Percentiles rank a stretch among this genome's conserved stretches.
Evolutionary conservation across 1,139 yeast genomes (phyloP).

Genomic region (Blastobotrys arbuscula): DNA sequence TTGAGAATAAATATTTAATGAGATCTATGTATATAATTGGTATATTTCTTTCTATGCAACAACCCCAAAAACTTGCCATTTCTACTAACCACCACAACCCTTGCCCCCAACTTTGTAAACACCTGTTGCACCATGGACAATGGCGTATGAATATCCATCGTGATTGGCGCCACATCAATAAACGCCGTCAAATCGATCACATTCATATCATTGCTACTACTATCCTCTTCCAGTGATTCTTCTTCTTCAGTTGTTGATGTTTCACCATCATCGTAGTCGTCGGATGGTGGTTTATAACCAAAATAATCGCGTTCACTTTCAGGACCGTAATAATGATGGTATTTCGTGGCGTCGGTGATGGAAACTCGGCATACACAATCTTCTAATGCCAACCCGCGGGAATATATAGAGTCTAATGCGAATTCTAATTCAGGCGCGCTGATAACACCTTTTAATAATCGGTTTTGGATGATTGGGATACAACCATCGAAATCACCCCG

Average conservation of each 20-base stretch:
- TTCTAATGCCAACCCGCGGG: slow-evolving; percentile 18
- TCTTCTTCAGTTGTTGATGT: background rate
- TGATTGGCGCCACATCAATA: slow-evolving; percentile 48
- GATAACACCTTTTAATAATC: slow-evolving; percentile 44
- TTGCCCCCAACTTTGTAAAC: slow-evolving; percentile 50
- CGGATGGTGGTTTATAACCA: background rate
- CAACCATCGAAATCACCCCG: slow-evolving; percentile 51
- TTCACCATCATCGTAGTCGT: slow-evolving; percentile 4
- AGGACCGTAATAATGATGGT: slow-evolving; percentile 20
- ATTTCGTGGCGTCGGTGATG: slow-evolving; percentile 19
- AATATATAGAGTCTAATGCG: slow-evolving; percentile 42
- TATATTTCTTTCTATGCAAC: slow-evolving; percentile 51
- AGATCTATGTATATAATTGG: slow-evolving; percentile 38
- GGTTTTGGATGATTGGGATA: slow-evolving; percentile 39
- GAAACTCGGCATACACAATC: slow-evolving; percentile 21
- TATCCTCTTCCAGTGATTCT: too few species aligned
- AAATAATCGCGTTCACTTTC: slow-evolving; percentile 1
- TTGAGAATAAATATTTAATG: background rate
- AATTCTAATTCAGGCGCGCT: slow-evolving; percentile 51
- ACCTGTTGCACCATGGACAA: slow-evolving; percentile 49
- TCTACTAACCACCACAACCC: slow-evolving; percentile 47
- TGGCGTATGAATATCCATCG: slow-evolving; percentile 47
- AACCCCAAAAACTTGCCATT: slow-evolving; percentile 50
- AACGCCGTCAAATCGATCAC: slow-evolving; percentile 39
- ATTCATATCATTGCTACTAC: too few species aligned